A percentile compares a stretch with the other conserved stretches of the same genome.
phyloP scores from a whole-genome alignment of 805 yeast species.

The Ogataea thermomethanolica region DNA sequence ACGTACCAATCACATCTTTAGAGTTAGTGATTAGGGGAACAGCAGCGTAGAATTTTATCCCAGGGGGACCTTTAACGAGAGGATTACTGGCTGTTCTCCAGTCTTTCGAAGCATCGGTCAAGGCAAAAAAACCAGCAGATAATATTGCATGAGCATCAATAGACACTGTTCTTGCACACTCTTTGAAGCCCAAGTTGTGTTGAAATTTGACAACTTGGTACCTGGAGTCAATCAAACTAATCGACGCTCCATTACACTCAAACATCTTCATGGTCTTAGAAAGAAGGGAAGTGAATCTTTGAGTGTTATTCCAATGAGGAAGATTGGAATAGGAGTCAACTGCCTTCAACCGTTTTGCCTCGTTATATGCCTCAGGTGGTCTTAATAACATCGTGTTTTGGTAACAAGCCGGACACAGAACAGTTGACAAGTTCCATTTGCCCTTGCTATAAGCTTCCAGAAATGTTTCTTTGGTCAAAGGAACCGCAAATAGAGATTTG shows the following conservation, averaged over 20 bases:
- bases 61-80: constrained; percentile 57
- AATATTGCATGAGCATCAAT: constrained; percentile 68
- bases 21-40: constrained; percentile 47
- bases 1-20: constrained; percentile 50
- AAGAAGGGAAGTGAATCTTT: constrained; percentile 37
- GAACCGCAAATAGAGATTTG: constrained; percentile 26
- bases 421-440: constrained; percentile 51
- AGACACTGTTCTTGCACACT: constrained; percentile 52
- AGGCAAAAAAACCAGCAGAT: constrained; percentile 50
- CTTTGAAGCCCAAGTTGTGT: constrained; percentile 44
- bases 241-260: constrained; percentile 49
- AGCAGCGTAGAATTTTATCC: constrained; percentile 60
- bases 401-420: constrained; percentile 55
- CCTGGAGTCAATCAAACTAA: constrained; percentile 52
- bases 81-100: constrained; percentile 70
- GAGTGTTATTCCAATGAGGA: constrained; percentile 48
- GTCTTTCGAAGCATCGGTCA: constrained; percentile 60
- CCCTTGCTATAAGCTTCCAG: constrained; percentile 55
- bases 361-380: constrained; percentile 59
- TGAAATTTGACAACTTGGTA: constrained; percentile 50
- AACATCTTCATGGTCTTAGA: constrained; percentile 39
- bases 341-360: constrained; percentile 40
- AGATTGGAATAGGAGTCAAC: constrained; percentile 39
- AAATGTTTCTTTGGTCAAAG: constrained; percentile 50
- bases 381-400: constrained; percentile 44